Evolutionary conservation across 805 yeast genomes (phyloP).

Genomic region (Blastobotrys robertii): DNA sequence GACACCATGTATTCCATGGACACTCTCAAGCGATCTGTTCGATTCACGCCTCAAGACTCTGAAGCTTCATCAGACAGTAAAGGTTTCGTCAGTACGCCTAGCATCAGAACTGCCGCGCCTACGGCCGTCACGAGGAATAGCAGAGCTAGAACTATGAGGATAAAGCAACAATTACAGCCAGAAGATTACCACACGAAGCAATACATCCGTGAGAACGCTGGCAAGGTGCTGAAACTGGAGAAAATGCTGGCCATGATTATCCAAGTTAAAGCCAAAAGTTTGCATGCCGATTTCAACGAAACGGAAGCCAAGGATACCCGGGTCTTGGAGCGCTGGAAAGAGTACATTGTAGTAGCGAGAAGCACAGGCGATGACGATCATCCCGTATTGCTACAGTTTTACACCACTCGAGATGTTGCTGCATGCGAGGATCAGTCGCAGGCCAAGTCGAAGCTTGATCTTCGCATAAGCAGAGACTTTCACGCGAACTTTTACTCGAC

Average conservation of each 20-base stretch:
- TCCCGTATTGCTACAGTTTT: constrained; percentile 59
- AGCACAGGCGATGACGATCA: constrained; percentile 41
- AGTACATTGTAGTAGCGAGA: constrained; percentile 62
- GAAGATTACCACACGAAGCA: too few relatives aligned
- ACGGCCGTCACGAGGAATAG: too few relatives aligned
- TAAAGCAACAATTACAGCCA: too few relatives aligned
- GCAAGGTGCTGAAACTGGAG: constrained; percentile 58
- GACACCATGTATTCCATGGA: too few relatives aligned
- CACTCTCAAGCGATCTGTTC: neutral
- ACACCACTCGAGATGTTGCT: constrained; percentile 35
- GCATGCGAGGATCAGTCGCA: constrained; percentile 12
- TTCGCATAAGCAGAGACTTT: constrained; percentile 22
- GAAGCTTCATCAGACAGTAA: neutral
- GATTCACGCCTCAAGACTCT: neutral
- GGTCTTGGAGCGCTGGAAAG: constrained; percentile 67
- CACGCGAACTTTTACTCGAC: constrained; percentile 49
- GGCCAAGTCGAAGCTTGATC: constrained; percentile 17
- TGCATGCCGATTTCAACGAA: constrained; percentile 36
- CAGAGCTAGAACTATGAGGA: too few relatives aligned
- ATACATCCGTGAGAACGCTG: constrained; percentile 24
- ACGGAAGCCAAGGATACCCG: constrained; percentile 43
- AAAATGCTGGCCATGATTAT: constrained; percentile 61
- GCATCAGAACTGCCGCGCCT: too few relatives aligned
- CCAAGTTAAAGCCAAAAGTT: constrained; percentile 22
- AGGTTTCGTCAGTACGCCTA: too few relatives aligned